These are phyloP conservation scores for Fusarium sp. DNA, from an alignment of 2,329 filamentous ascomycete genomes.

Conservation along the genomic window DNA sequence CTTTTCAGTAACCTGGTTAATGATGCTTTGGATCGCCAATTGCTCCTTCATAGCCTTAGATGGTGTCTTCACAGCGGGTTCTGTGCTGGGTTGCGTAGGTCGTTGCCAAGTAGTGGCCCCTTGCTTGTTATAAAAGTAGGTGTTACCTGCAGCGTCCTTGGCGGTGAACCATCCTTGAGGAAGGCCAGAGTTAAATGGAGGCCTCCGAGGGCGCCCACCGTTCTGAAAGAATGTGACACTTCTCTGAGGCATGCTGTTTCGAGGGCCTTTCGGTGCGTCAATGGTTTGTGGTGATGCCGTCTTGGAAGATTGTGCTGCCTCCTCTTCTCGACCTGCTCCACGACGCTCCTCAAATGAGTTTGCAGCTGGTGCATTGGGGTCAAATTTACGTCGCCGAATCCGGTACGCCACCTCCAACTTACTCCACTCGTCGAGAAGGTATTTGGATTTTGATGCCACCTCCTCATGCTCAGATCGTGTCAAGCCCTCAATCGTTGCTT, in stretches of 20 bases:
- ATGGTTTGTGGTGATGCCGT: constrained; percentile 61
- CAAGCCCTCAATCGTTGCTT: constrained; percentile 80
- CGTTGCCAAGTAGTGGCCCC: constrained; percentile 86
- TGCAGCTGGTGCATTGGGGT: constrained; percentile 71
- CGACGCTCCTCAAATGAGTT: constrained; percentile 75
- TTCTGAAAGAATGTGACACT: constrained; percentile 65
- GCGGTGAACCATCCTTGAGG: constrained; percentile 90
- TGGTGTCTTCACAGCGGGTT: constrained; percentile 73
- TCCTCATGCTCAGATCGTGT: constrained; percentile 77
- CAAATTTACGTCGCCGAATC: constrained; percentile 90
- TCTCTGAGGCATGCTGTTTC: constrained; percentile 70
- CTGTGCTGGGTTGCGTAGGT: constrained; percentile 77
- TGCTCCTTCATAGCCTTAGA: constrained; percentile 74
- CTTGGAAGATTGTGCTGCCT: constrained; percentile 56
- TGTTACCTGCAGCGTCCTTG: constrained; percentile 76
- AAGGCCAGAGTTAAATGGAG: constrained; percentile 68
- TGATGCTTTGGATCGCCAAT: constrained; percentile 84
- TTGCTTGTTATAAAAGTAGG: constrained; percentile 87
- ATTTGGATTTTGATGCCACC: constrained; percentile 77
- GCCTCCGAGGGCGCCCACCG: constrained; percentile 65
- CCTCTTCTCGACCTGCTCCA: constrained; percentile 58
- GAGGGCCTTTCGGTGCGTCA: constrained; percentile 70
- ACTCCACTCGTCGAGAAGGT: constrained; percentile 86
- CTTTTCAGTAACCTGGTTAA: constrained; percentile 84
- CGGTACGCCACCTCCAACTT: constrained; percentile 91